Base-by-base conservation (phyloP, 352 stramenopile genomes). In the Phytopythium sindhum region DNA sequence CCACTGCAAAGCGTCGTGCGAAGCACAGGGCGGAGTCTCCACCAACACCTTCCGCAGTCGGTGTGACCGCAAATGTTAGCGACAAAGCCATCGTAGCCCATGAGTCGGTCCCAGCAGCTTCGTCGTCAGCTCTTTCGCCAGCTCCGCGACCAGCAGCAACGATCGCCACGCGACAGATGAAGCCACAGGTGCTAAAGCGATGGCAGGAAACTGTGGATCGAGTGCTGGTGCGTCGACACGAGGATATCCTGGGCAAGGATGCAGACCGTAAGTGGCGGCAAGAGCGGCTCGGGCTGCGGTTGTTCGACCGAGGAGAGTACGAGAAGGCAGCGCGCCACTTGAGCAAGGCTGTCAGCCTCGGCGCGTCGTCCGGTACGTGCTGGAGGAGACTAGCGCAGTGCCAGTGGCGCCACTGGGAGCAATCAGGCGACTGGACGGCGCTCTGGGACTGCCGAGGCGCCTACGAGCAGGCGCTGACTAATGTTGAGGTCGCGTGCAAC, bases 381-480 rank as follows among this genome's bases (percentile, higher is more conserved):
- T 93, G 84, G 82, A 67, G 81, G 24, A 55, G 78, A 31, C 72
- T 91, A 10, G 81, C 79, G 12, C 75, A 89, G 44, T 81, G 80
- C 44, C 79, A 88, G 51, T 82, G 74, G 41, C 65, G 72, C 41
- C 59, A 67, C 19, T 91, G 80, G 72, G 57, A 81, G 37, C 47
- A 61, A 15, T 77, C 57, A 12, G 69, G 76, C 6, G 74, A 90
- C 33, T 93, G 85, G 82, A 72, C 84, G 15, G 60, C 68, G 17
- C 68, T 91, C 10, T 93, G 82, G 81, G 77, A 88, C 41, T 75
- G 79, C 28, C 81, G 81, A 33, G 75, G 62, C 26, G 69, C 75
- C 10, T 89, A 81, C 57, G 80, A 91, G 23, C 73, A 89, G 67
- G 77, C 77, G 23, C 59, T 90, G 17, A 75, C 47, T 21, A 69